Conservation (phyloP, 1,284 basidiomycete species). For the Cystobasidium slooffiae region DNA sequence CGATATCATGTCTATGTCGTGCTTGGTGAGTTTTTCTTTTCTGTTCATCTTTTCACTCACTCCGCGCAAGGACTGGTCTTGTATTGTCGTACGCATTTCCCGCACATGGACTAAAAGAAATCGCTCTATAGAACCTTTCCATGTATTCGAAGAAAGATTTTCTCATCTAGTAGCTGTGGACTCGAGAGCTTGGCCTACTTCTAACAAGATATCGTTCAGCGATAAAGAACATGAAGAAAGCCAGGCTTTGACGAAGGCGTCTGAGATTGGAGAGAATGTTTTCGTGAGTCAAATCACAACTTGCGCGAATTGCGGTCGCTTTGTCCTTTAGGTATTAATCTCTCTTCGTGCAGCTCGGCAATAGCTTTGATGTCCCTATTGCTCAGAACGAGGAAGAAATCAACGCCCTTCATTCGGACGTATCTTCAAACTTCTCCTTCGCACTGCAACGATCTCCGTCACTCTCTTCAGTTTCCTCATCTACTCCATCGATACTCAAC, state of each 20-base stretch:
- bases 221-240: constrained; percentile 81
- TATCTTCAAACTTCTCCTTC: constrained; percentile 1
- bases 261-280: constrained; percentile 70
- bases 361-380: constrained; percentile 74
- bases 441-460: constrained; percentile 5
- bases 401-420: not conserved
- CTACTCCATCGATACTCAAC: not conserved
- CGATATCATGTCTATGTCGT: constrained; percentile 86
- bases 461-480: constrained; percentile 2
- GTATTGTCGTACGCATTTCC: too few species aligned
- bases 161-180: constrained; percentile 63
- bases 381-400: constrained; percentile 41
- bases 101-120: too few species aligned
- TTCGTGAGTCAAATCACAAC: constrained; percentile 58
- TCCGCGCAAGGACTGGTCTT: too few species aligned
- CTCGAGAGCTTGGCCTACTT: constrained; percentile 58
- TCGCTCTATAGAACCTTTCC: constrained; percentile 66
- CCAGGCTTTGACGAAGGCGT: constrained; percentile 80
- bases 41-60: too few species aligned
- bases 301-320: not conserved
- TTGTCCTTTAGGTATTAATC: not conserved
- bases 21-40: constrained; percentile 65
- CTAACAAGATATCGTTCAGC: constrained; percentile 61
- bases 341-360: constrained; percentile 64
- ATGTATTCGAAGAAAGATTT: constrained; percentile 61